Conservation (phyloP, 2,329 filamentous ascomycete species). For the Teratosphaeria zuluensis region DNA sequence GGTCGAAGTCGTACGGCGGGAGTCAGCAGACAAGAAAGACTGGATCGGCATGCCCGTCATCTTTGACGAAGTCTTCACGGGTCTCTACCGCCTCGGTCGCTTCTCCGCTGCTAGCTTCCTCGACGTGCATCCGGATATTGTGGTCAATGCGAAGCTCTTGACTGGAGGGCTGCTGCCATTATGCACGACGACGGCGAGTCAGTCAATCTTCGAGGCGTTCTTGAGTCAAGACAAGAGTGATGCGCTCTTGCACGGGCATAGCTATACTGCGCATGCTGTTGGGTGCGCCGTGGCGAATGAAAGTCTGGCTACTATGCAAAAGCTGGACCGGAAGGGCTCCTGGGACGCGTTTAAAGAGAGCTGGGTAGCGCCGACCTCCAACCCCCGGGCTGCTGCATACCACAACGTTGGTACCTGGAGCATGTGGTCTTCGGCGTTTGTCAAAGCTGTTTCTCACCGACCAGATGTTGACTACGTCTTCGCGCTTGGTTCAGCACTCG, state of each 20-base stretch:
- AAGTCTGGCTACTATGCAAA: conserved; percentile 50
- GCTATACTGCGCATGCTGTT: conserved; percentile 75
- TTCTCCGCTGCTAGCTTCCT: conserved; percentile 63
- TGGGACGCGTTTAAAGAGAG: conserved; percentile 49
- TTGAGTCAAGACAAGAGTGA: conserved; percentile 64
- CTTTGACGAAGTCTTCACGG: conserved; percentile 83
- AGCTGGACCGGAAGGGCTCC: conserved; percentile 45
- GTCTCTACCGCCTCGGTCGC: conserved; percentile 69
- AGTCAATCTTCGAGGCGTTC: conserved; percentile 64
- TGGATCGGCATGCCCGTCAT: conserved; percentile 72
- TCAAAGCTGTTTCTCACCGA: conserved; percentile 49
- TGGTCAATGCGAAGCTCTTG: conserved; percentile 72
- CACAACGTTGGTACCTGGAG: conserved; percentile 51
- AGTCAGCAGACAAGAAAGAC: conserved; percentile 15
- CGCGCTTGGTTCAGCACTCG: conserved; percentile 65
- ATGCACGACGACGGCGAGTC: conserved; percentile 64
- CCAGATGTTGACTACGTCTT: conserved; percentile 54
- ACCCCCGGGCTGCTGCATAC: neutral
- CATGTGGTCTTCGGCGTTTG: conserved; percentile 55
- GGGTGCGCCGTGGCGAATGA: conserved; percentile 71
- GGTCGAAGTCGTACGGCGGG: conserved; percentile 52
- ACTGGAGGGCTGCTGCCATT: conserved; percentile 73
- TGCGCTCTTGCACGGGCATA: conserved; percentile 73
- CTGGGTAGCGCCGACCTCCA: conserved; percentile 29
- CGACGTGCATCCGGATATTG: conserved; percentile 59